phyloP scores from a whole-genome alignment of 495 filamentous ascomycete species.

The Neurospora hispaniola region DNA sequence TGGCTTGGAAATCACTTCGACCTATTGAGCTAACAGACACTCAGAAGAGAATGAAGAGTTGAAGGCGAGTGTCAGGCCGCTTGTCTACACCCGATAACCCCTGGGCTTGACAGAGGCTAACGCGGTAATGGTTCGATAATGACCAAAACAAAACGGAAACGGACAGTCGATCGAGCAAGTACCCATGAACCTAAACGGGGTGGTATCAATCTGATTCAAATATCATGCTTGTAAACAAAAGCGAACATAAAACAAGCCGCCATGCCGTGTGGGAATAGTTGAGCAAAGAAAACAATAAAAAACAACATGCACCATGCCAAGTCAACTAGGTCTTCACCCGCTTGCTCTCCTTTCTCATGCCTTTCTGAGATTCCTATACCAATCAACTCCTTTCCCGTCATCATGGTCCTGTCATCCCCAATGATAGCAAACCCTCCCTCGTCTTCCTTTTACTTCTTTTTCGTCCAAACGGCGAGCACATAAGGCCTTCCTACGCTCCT shows the following conservation, averaged over 20 bases:
- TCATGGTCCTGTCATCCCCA: not conserved
- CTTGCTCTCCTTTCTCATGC: not conserved
- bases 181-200: not conserved
- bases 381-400: not conserved
- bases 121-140: not conserved
- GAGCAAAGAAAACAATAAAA: not conserved
- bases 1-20: not conserved
- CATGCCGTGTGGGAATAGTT: not conserved
- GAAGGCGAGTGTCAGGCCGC: not conserved
- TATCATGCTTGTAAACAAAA: not conserved
- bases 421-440: not conserved
- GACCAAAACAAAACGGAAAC: not conserved
- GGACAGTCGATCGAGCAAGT: not conserved
- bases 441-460: not conserved
- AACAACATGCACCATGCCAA: not conserved
- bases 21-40: not conserved
- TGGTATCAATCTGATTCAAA: not conserved
- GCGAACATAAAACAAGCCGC: not conserved
- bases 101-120: not conserved
- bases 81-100: not conserved
- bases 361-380: not conserved
- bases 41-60: not conserved
- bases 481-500: not conserved
- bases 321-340: not conserved
- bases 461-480: not conserved